Evolutionary conservation across 306 rosid genomes (phyloP), one percentile per base, ranked within the genome.

Genomic region (Lathyrus tuberosus): DNA sequence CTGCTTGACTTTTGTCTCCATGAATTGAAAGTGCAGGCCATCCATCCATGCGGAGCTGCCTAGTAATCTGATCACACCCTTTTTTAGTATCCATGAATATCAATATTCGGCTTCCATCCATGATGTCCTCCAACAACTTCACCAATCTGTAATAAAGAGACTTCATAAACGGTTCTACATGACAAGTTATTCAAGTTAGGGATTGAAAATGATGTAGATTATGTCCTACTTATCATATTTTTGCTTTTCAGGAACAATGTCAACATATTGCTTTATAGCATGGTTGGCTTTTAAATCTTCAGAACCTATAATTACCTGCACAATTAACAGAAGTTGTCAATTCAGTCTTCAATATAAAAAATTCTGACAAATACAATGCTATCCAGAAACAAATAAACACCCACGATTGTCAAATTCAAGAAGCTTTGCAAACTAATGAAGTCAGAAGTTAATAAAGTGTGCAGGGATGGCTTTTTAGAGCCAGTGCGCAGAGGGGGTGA

Each of bases 11-110:
- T 85, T 94, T 91, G 70, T 94, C 96, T 59, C 99, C 99, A 67
- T 94, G 99, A 77, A 91, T 94, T 28, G 99, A 91, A 54, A 94
- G 97, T 58, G 99, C 99, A 20, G 97, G 99, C 99, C 99, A 91
- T 58, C 97, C 99, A 86, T 94, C 99, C 97, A 89, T 94, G 72
- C 92, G 97, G 73, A 89, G 99, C 79, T 91, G 96, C 62, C 96
- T 78, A 12, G 99, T 94, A 65, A 87, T 84, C 73, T 91, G 99
- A 83, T 94, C 99, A 72, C 99, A 91, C 65, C 97, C 99, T 82
- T 94, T 94, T 78, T 94, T 94, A 41, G 97, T 94, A 82, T 94
- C 97, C 99, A 94, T 90, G 81, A 94, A 94, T 70, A 94, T 86
- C 70, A 94, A 78, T 83, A 94, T 94, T 73, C 99, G 85, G 79